These are phyloP conservation scores for Saccharomycopsis selenospora DNA, from an alignment of 805 yeast species.

Conservation along the genomic window DNA sequence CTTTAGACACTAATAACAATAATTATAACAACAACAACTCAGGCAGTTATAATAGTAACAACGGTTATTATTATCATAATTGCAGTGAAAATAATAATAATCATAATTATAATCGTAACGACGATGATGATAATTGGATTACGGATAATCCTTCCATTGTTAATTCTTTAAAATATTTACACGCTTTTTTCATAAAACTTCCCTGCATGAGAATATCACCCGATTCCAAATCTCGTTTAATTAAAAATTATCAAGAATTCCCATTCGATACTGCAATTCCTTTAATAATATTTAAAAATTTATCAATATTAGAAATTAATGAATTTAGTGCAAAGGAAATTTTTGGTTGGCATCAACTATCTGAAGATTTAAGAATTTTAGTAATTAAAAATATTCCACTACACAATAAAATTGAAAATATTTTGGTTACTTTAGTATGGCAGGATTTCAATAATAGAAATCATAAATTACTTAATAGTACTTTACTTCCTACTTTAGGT, in stretches of 20 bases:
- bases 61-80: slow-evolving; percentile 33
- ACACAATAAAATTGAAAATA: slow-evolving; percentile 42
- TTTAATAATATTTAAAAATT: slow-evolving; percentile 50
- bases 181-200: slow-evolving; percentile 56
- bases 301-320: slow-evolving; percentile 52
- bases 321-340: slow-evolving; percentile 59
- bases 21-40: slow-evolving; percentile 28
- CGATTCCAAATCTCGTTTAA: slow-evolving; percentile 49
- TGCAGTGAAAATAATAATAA: slow-evolving; percentile 32
- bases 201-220: slow-evolving; percentile 58
- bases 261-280: slow-evolving; percentile 70
- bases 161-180: slow-evolving; percentile 45
- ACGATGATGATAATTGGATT: slow-evolving; percentile 9
- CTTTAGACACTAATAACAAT: slow-evolving; percentile 22
- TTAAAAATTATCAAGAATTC: slow-evolving; percentile 58
- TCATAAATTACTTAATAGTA: slow-evolving; percentile 32
- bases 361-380: slow-evolving; percentile 48
- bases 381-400: slow-evolving; percentile 46
- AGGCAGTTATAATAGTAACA: slow-evolving; percentile 27
- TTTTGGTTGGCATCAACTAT: slow-evolving; percentile 55
- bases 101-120: background rate
- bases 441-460: slow-evolving; percentile 38
- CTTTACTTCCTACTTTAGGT: background rate
- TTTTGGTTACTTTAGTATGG: slow-evolving; percentile 43
- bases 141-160: slow-evolving; percentile 28